Evolutionary conservation across 1,139 yeast species (phyloP), one percentile per base, ranked within the genome.

Genomic region (Geotrichum aggregatum): DNA sequence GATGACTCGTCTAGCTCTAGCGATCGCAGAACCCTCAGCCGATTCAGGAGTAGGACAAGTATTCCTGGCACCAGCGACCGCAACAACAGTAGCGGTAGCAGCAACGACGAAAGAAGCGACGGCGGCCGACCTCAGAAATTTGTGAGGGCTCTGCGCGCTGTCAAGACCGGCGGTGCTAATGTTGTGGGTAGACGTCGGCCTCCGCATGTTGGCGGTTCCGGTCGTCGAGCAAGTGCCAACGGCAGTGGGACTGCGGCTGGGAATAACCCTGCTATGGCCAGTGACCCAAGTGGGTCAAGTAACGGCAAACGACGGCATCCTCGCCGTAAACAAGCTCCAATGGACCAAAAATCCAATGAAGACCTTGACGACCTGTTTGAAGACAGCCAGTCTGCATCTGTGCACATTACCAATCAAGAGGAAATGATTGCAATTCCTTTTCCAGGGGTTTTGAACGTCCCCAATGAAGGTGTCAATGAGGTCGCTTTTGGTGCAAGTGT

Each of bases 121-220:
- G 47, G 34, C 28, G 50, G 49, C 16, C 46, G 46, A 14, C 46
- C 49, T 21, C 42, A 40, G 10, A 30, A 36, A 10, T 43, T 52
- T 28, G 54, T 40, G 8, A 28, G 55, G n/a, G 55, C 52, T 3
- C 19, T 52, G 16, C 38, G 51, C 4, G 50, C 42, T 13, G 55
- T 45, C 26, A 42, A 43, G 33, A n/a, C 43, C 3, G 35, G 49
- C n/a, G 44, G 49, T 6, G 49, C 49, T n/a, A 46, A 31, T 31
- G 49, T 46, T 13, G 43, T 46, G 18, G 33, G 24, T 5, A 28
- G 44, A 13, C 44, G 26, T 18, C 21, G 41, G 22, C 24, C 44
- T 7, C 8, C 8, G 8, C 28, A 24, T 14, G 24, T 5, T 8
- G 36, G 38, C 1, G 47, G 47, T 10, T 33, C 47, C 22, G 33